Evolutionary conservation across 176 grass and related monocot genomes (phyloP).

Genomic region (Aegilops bicornis): DNA sequence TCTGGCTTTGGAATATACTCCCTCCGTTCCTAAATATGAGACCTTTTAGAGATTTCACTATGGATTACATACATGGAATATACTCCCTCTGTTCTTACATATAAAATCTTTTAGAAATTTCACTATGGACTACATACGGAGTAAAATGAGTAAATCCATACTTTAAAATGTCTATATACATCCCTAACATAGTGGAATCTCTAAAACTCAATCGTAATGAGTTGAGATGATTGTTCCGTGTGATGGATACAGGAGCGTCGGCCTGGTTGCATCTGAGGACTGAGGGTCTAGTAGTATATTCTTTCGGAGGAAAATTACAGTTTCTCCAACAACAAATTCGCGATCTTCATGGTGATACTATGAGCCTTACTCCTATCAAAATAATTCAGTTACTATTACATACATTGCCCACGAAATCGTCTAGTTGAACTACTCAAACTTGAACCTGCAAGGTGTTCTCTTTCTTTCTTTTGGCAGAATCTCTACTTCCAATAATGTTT

Average conservation of each 20-base stretch:
- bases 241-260: neutral
- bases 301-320: neutral
- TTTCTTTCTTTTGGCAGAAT: neutral
- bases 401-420: neutral
- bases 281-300: neutral
- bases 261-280: neutral
- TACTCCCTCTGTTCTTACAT: too few species aligned
- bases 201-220: too few species aligned
- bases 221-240: too few species aligned
- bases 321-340: neutral
- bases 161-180: too few species aligned
- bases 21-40: too few species aligned
- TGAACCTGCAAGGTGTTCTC: neutral
- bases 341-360: neutral
- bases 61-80: too few species aligned
- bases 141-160: too few species aligned
- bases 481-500: neutral
- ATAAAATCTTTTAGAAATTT: too few species aligned
- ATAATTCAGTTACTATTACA: neutral
- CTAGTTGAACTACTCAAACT: neutral
- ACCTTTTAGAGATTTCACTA: too few species aligned
- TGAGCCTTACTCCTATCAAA: neutral
- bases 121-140: too few species aligned
- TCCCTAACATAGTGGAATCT: too few species aligned
- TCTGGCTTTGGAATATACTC: too few species aligned